These are phyloP conservation scores for Selaginella moellendorffii DNA, from an alignment of 75 land plant species.

Conservation along the genomic window DNA sequence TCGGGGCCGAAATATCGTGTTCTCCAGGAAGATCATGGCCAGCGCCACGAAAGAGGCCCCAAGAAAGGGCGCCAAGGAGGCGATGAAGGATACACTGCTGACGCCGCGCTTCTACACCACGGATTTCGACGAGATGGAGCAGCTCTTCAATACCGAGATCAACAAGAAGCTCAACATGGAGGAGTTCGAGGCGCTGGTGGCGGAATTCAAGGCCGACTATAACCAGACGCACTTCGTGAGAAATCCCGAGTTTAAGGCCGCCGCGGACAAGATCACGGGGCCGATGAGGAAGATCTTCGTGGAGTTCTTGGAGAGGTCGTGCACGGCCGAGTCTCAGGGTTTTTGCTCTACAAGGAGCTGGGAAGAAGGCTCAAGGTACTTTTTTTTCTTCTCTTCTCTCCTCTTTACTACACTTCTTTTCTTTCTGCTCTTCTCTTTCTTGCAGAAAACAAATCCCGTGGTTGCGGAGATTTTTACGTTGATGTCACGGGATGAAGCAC, in stretches of 20 bases:
- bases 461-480: slow-evolving; percentile 97
- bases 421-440: background rate
- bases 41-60: background rate
- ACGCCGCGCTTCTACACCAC: slow-evolving; percentile 98
- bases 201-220: slow-evolving; percentile 92
- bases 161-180: slow-evolving; percentile 76
- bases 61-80: slow-evolving; percentile 30
- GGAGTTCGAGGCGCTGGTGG: slow-evolving; percentile 77
- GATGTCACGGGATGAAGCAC: slow-evolving; percentile 97
- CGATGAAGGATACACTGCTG: slow-evolving; percentile 57
- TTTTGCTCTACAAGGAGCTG: slow-evolving; percentile 95
- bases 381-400: too few species aligned
- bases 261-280: slow-evolving; percentile 84
- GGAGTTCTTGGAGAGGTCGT: slow-evolving; percentile 94
- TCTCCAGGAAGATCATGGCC: background rate
- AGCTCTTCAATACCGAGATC: slow-evolving; percentile 76
- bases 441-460: slow-evolving; percentile 94
- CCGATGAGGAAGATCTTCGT: slow-evolving; percentile 86
- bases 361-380: slow-evolving; percentile 90
- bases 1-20: background rate
- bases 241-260: slow-evolving; percentile 88
- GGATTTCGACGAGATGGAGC: slow-evolving; percentile 96
- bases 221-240: slow-evolving; percentile 95
- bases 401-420: too few species aligned
- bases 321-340: slow-evolving; percentile 98